Evolutionary conservation across 2,329 filamentous ascomycete species (phyloP), one percentile per base, ranked within the genome.

Genomic region (Aspergillus calidoustus): DNA sequence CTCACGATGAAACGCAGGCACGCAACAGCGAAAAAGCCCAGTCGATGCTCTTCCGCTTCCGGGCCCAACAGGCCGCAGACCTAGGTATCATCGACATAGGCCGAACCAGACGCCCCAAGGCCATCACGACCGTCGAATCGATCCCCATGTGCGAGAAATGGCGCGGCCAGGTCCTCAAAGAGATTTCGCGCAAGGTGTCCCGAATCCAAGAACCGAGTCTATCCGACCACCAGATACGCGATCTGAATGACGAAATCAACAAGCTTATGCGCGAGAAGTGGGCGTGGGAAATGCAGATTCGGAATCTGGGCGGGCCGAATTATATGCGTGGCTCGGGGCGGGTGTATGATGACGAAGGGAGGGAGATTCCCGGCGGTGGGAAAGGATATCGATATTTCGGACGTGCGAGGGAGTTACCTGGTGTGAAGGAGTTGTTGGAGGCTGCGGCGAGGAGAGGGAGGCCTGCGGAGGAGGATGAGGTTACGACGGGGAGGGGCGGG

Each of bases 1-100:
- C 69, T 72, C 70, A 72, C 55, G 8, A 44, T 17, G 9, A 7
- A 63, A 23, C 51, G 17, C 67, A 93, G 94, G 93, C 94, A 74
- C 94, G 94, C 75, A 97, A 98, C 80, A 94, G 92, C 50, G 94
- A 98, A 86, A 99, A 98, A 80, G 94, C 95, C 73, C 95, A 99
- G 84, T 97, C 93, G 52, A 99, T 99, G 94, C 94, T 99, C 79
- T 99, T 97, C 83, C 94, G 95, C 84, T 99, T 99, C 84, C 92
- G 95, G 78, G 95, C 96, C 74, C 91, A 94, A 71, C 95, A 98
- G 86, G 94, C 94, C 68, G 92, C 93, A 67, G 93, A 97, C 81
- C 86, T 97, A 52, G 94, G 94, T 74, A 97, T 98, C 78, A 91
- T 99, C 80, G 94, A 98, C 82, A 91, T 91, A 30, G 91, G 92